Conservation (phyloP, 495 filamentous ascomycete genomes). For the Penicillium ochrochloron region DNA sequence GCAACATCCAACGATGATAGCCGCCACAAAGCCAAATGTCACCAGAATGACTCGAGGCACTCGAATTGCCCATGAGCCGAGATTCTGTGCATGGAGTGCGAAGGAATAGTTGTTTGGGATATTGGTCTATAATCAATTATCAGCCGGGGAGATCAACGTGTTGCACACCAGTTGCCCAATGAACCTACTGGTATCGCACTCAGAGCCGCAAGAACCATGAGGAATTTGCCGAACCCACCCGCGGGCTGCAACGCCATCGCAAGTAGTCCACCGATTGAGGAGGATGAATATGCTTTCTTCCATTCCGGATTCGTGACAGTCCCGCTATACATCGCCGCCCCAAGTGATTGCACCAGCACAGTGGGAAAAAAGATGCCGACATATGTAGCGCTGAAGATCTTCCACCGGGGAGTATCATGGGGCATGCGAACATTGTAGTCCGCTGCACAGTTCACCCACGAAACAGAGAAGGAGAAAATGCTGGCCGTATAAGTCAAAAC, state of each 20-base stretch:
- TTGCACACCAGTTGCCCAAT: neutral
- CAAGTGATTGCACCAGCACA: slow-evolving; percentile 67
- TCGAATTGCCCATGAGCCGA: slow-evolving; percentile 38
- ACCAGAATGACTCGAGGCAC: slow-evolving; percentile 38
- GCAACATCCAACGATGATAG: slow-evolving; percentile 32
- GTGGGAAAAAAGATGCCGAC: slow-evolving; percentile 64
- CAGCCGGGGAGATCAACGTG: neutral
- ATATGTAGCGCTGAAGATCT: slow-evolving; percentile 66
- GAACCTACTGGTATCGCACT: slow-evolving; percentile 40
- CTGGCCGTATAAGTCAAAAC: slow-evolving; percentile 66
- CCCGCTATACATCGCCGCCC: slow-evolving; percentile 65
- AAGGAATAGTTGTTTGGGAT: slow-evolving; percentile 39
- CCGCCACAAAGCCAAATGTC: slow-evolving; percentile 31
- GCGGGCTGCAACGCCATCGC: slow-evolving; percentile 58
- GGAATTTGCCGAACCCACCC: slow-evolving; percentile 44
- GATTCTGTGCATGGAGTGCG: slow-evolving; percentile 39
- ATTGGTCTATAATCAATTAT: slow-evolving; percentile 27
- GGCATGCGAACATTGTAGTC: slow-evolving; percentile 75
- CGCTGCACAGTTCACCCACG: slow-evolving; percentile 67
- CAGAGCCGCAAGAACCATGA: slow-evolving; percentile 41
- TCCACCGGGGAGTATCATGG: slow-evolving; percentile 46
- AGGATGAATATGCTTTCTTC: slow-evolving; percentile 52
- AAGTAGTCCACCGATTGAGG: slow-evolving; percentile 64
- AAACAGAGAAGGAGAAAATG: slow-evolving; percentile 66
- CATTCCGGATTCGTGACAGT: slow-evolving; percentile 51